Percentiles rank a stretch among this genome's conserved stretches.
Evolutionary conservation across 306 rosid genomes (phyloP).

Genomic region (Phaseolus lunatus): DNA sequence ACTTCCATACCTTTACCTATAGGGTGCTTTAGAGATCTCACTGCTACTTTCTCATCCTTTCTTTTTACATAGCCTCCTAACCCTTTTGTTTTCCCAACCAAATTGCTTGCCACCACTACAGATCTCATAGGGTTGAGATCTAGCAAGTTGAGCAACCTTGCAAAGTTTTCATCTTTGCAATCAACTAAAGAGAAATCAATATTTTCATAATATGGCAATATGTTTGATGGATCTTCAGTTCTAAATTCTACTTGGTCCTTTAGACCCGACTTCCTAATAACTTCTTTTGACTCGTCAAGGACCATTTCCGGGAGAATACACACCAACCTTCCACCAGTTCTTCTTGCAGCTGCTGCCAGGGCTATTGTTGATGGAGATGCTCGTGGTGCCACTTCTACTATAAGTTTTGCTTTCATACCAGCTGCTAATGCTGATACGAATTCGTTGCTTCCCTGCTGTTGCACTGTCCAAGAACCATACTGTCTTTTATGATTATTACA

Average conservation of each 20-base stretch:
- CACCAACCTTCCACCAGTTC: constrained; percentile 67
- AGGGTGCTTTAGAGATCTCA: constrained; percentile 60
- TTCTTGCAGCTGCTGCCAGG: constrained; percentile 66
- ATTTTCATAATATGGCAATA: constrained; percentile 55
- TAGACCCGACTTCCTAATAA: constrained; percentile 58
- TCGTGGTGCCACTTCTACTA: constrained; percentile 66
- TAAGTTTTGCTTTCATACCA: constrained; percentile 72
- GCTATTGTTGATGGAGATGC: constrained; percentile 70
- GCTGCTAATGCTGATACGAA: constrained; percentile 80
- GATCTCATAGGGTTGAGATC: constrained; percentile 64
- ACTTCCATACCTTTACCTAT: constrained; percentile 69
- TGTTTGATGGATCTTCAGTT: constrained; percentile 62
- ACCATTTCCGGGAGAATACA: constrained; percentile 66
- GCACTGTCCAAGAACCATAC: constrained; percentile 52
- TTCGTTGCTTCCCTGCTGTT: constrained; percentile 69
- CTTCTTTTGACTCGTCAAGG: constrained; percentile 56
- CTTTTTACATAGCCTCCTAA: constrained; percentile 47
- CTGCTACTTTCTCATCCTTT: constrained; percentile 53
- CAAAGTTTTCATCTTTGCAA: constrained; percentile 55
- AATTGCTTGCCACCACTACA: constrained; percentile 64
- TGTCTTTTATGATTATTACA: constrained; percentile 51
- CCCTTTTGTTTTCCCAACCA: constrained; percentile 53
- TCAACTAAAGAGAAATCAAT: constrained; percentile 66
- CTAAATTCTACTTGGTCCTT: constrained; percentile 64
- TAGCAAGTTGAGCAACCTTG: constrained; percentile 55